Conservation (phyloP, 2,329 filamentous ascomycete species). For the Amesomyces nigricolor region DNA sequence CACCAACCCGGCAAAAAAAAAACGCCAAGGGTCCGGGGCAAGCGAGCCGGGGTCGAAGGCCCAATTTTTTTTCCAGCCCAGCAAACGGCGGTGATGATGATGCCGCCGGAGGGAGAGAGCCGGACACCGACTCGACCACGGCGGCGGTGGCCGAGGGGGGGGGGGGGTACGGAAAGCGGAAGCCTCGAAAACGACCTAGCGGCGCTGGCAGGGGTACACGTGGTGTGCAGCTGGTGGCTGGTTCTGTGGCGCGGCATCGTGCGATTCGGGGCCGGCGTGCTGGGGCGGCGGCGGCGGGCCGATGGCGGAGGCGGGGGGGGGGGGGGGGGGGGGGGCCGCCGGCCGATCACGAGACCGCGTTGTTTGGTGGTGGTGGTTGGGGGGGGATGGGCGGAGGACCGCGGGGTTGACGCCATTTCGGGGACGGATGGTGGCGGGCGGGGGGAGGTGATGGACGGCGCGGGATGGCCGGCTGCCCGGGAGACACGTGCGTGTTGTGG, state of each 20-base stretch:
- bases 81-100: slow-evolving; percentile 14
- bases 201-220: slow-evolving; percentile 19
- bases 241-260: slow-evolving; percentile 3
- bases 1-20: background rate
- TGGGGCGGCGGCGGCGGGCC: background rate
- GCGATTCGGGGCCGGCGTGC: slow-evolving; percentile 3
- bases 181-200: slow-evolving; percentile 8
- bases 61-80: background rate
- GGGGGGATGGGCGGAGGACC: background rate
- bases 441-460: too few relatives aligned
- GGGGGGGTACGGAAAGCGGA: background rate
- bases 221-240: slow-evolving; percentile 16
- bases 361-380: too few relatives aligned
- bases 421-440: too few relatives aligned
- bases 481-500: too few relatives aligned
- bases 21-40: slow-evolving; percentile 12
- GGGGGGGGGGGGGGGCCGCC: background rate
- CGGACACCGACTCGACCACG: slow-evolving; percentile 4
- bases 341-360: slow-evolving; percentile 5
- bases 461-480: too few relatives aligned
- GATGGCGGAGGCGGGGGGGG: background rate
- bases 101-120: slow-evolving; percentile 2
- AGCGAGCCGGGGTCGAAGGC: background rate
- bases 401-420: too few relatives aligned
- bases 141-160: slow-evolving; percentile 1